Percentiles rank a stretch among this genome's conserved stretches.
phyloP scores from a whole-genome alignment of 169 alveolate genomes.

The Perkinsus chesapeaki region DNA sequence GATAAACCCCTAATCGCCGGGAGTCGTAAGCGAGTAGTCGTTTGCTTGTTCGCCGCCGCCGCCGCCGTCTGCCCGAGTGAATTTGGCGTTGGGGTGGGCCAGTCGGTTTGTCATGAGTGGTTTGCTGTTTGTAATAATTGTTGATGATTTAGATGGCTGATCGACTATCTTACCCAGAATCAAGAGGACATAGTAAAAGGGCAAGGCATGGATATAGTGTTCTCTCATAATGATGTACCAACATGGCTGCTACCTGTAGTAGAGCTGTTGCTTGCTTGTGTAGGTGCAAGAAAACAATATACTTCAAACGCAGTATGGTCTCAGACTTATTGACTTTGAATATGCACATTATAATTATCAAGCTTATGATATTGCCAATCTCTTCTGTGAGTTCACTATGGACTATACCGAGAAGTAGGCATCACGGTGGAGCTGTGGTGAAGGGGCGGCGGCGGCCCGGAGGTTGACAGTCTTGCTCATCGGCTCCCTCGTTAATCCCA shows the following conservation, averaged over 20 bases:
- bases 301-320: slow-evolving; percentile 18
- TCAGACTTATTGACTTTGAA: slow-evolving; percentile 41
- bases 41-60: too few relatives aligned
- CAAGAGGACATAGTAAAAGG: not conserved
- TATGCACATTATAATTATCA: slow-evolving; percentile 35
- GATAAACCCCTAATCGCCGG: too few relatives aligned
- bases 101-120: not conserved
- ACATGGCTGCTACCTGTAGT: not conserved
- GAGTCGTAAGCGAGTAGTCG: too few relatives aligned
- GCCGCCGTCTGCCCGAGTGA: too few relatives aligned
- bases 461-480: too few relatives aligned
- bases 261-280: not conserved
- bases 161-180: not conserved
- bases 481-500: too few relatives aligned
- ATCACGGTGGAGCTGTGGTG: not conserved
- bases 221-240: not conserved
- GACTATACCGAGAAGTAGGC: slow-evolving; percentile 16
- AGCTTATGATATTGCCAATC: slow-evolving; percentile 42
- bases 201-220: not conserved
- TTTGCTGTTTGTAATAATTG: not conserved
- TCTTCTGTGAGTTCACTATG: slow-evolving; percentile 37
- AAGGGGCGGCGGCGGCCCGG: too few relatives aligned
- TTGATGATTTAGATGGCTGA: not conserved
- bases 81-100: not conserved
- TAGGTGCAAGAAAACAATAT: slow-evolving; percentile 40